A percentile compares a stretch with the other conserved stretches of the same genome.
Evolutionary conservation across 306 rosid genomes (phyloP).

Genomic region (Canavalia ensiformis): DNA sequence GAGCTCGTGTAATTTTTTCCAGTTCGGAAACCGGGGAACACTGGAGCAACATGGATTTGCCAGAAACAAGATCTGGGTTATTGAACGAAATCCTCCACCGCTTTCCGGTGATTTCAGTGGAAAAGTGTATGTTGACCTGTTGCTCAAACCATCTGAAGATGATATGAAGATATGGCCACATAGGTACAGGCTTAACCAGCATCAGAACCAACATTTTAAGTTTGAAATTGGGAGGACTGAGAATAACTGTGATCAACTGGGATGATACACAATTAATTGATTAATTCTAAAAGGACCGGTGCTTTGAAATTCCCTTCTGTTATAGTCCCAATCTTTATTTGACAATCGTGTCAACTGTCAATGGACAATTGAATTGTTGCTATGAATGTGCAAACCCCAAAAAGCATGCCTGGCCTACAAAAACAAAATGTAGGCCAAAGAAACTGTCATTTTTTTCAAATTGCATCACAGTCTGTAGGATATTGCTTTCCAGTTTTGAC

Average conservation of each 20-base stretch:
- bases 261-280: background rate
- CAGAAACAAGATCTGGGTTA: slow-evolving; percentile 75
- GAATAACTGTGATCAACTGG: background rate
- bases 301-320: background rate
- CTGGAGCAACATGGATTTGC: slow-evolving; percentile 93
- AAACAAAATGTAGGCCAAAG: too few relatives aligned
- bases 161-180: slow-evolving; percentile 89
- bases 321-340: background rate
- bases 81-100: slow-evolving; percentile 78
- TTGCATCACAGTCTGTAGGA: background rate
- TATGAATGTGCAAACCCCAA: background rate
- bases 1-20: slow-evolving; percentile 6
- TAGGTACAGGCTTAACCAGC: slow-evolving; percentile 50
- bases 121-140: slow-evolving; percentile 69
- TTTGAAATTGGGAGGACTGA: background rate
- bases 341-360: background rate
- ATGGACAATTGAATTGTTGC: background rate
- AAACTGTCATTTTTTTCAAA: too few relatives aligned
- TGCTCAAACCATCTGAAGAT: slow-evolving; percentile 81
- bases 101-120: slow-evolving; percentile 62
- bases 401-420: too few relatives aligned
- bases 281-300: background rate
- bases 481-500: background rate
- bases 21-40: slow-evolving; percentile 83
- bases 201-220: background rate